Evolutionary conservation across 176 grass and related monocot species (phyloP), one percentile per base, ranked within the genome.

Genomic region (Carex cristatella): DNA sequence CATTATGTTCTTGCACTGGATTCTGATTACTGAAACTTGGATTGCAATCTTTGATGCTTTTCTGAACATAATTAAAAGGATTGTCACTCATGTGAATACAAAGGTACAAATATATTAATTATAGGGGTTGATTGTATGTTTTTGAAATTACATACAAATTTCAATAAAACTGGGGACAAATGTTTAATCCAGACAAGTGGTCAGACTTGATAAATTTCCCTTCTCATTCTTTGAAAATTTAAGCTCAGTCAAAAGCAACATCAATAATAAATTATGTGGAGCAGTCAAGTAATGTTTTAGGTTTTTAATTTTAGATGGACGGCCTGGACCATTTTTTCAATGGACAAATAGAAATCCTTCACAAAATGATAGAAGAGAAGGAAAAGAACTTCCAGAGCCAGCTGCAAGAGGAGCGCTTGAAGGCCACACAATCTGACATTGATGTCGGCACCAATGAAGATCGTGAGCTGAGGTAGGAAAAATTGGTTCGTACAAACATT

Each of bases 261-360:
- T 88, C 13, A 66, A 84, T 16, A 16, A 74, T 73, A 10, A 40
- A 19, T 86, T 16, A 85, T 69, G 10, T 51, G 61, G 12, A 55
- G 10, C 73, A 30, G 4, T 55, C 53, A 79, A 33, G 2, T 79
- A 33, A 19, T 67, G 27, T 71, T 86, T 88, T 77, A 32, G n/a
- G 40, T 15, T 85, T 38, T 81, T 42, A 28, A 79, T 86, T 75
- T 65, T 70, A 97, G 96, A 95, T 99, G 96, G 83, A 93, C 2
- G 86, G 58, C 35, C 93, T 94, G 79, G 91, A 99, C 37, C 57
- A 79, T 0, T 94, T 95, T 85, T 95, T 98, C 42, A 76, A 90
- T 65, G 90, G 85, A 19, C 91, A 95, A 75, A 95, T 95, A 49
- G 93, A 92, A 19, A 68, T 54, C 53, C 56, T 94, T 90, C 87